These are phyloP conservation scores for Glycine soja DNA, from an alignment of 306 rosid species.

Conservation along the genomic window DNA sequence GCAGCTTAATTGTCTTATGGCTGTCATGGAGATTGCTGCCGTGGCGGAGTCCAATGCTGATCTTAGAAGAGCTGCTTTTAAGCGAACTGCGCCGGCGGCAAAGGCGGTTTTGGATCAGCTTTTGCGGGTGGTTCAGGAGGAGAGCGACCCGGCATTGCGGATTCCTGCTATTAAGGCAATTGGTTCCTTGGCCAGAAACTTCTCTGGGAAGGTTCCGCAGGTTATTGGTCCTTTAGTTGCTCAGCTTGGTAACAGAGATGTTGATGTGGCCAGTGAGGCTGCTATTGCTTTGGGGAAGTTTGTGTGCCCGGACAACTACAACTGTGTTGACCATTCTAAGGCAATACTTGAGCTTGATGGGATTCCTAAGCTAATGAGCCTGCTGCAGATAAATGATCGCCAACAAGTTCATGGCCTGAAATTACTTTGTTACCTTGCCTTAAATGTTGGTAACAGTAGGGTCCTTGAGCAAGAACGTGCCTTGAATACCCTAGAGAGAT, in stretches of 20 bases:
- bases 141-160: slow-evolving; percentile 47
- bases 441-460: slow-evolving; percentile 75
- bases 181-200: slow-evolving; percentile 82
- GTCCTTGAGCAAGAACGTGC: slow-evolving; percentile 80
- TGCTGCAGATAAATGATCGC: slow-evolving; percentile 54
- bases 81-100: slow-evolving; percentile 71
- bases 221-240: slow-evolving; percentile 76
- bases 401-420: slow-evolving; percentile 59
- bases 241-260: slow-evolving; percentile 64
- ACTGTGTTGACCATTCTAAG: slow-evolving; percentile 73
- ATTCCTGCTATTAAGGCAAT: slow-evolving; percentile 79
- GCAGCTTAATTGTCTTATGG: slow-evolving; percentile 81
- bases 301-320: slow-evolving; percentile 73
- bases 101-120: slow-evolving; percentile 85
- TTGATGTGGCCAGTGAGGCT: slow-evolving; percentile 74
- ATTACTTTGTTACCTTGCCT: slow-evolving; percentile 76
- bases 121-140: slow-evolving; percentile 65
- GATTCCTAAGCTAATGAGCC: slow-evolving; percentile 67
- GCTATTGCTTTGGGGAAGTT: slow-evolving; percentile 76
- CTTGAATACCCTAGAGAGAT: slow-evolving; percentile 70
- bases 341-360: slow-evolving; percentile 78
- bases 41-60: slow-evolving; percentile 75
- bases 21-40: slow-evolving; percentile 77
- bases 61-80: slow-evolving; percentile 77
- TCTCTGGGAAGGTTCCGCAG: slow-evolving; percentile 75